Conservation (phyloP, 352 stramenopile genomes). For the Globisporangium paroecandrum region DNA sequence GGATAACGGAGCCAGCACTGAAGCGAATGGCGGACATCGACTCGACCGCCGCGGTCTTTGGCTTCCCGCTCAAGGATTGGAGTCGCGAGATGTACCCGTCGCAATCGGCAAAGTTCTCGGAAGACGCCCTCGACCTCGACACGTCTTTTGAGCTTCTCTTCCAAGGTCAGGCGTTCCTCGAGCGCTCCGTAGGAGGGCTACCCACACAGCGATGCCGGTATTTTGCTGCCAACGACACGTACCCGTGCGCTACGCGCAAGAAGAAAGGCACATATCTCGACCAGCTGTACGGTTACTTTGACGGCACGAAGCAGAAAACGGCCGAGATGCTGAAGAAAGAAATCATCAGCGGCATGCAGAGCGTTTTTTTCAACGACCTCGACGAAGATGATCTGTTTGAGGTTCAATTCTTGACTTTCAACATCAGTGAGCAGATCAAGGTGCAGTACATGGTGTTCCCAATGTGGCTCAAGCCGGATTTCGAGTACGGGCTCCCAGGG, state of each 20-base stretch:
- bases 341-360: conserved; percentile 9
- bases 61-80: conserved; percentile 28
- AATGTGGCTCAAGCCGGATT: conserved; percentile 13
- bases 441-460: conserved; percentile 14
- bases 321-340: conserved; percentile 3
- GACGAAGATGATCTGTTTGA: not conserved
- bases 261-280: conserved; percentile 7
- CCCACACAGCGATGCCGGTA: conserved; percentile 14
- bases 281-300: conserved; percentile 21
- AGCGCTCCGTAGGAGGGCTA: conserved; percentile 18
- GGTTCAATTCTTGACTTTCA: conserved; percentile 5
- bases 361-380: conserved; percentile 16
- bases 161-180: conserved; percentile 25
- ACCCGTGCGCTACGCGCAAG: not conserved
- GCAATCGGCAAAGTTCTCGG: not conserved
- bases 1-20: not conserved
- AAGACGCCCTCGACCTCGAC: conserved; percentile 10
- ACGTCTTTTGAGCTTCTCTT: conserved; percentile 28
- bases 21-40: conserved; percentile 20
- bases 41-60: conserved; percentile 22
- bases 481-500: conserved; percentile 11
- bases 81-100: conserved; percentile 23
- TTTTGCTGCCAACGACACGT: not conserved
- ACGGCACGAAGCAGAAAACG: conserved; percentile 20
- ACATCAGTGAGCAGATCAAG: conserved; percentile 18